These are phyloP conservation scores for Oxytropis ochrocephala DNA, from an alignment of 306 rosid species.

Conservation along the genomic window DNA sequence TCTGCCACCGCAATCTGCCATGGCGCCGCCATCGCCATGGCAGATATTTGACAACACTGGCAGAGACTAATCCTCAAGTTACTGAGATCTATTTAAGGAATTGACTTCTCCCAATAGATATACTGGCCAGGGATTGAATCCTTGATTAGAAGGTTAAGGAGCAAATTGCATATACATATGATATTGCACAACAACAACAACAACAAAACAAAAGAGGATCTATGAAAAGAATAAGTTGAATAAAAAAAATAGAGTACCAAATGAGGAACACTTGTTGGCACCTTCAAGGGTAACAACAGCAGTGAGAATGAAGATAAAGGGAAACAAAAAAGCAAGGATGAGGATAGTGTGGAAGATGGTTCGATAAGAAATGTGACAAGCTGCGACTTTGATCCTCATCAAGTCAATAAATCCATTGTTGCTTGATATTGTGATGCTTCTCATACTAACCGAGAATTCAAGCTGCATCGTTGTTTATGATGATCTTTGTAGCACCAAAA, in stretches of 20 bases:
- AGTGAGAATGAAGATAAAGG: conserved; percentile 97
- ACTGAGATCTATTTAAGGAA: too few species aligned
- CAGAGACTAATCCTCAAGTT: too few species aligned
- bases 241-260: conserved; percentile 49
- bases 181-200: too few species aligned
- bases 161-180: too few species aligned
- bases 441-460: conserved; percentile 99
- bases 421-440: conserved; percentile 99
- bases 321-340: conserved; percentile 92
- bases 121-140: too few species aligned
- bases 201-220: not conserved
- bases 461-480: conserved; percentile 99
- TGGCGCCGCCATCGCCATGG: too few species aligned
- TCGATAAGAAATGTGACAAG: conserved; percentile 98
- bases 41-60: too few species aligned
- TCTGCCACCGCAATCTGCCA: too few species aligned
- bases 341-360: conserved; percentile 99
- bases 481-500: conserved; percentile 52
- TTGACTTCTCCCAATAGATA: too few species aligned
- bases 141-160: too few species aligned
- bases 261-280: conserved; percentile 99
- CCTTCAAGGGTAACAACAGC: conserved; percentile 99
- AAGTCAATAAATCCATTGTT: conserved; percentile 98
- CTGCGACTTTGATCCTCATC: conserved; percentile 99
- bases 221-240: not conserved